Evolutionary conservation across 192 early-diverging fungal species (phyloP), one percentile per base, ranked within the genome.

Genomic region (Rhizoclosmatium sp.): DNA sequence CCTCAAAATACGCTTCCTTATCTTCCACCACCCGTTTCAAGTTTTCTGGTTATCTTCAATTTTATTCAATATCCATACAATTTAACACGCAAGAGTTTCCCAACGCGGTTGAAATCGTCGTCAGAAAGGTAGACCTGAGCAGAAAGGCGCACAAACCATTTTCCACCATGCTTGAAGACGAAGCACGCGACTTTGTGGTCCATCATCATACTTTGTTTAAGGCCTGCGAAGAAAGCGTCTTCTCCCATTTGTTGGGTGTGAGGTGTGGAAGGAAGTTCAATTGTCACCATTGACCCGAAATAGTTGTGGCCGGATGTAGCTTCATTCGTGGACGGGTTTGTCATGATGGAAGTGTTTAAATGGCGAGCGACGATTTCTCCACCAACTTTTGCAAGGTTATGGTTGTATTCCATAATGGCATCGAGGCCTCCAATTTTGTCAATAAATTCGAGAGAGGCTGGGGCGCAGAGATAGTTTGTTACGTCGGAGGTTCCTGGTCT

Each of bases 391-490:
- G 90, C 91, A 2, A 93, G 70, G 7, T 83, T 59, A 51, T 91
- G 85, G 31, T 83, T 83, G 61, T 91, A 90, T 1, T 78, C 70
- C 61, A 82, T 87, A 65, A 93, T 93, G 40, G 73, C 82, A 21
- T 86, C 82, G 80, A 92, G 91, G 31, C 89, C 89, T 19, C 92
- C 91, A 54, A 90, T 83, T 47, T 83, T 85, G 47, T 83, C 75
- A 10, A 90, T 85, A 67, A 85, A 92, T 23, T 77, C 76, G 16
- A 91, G 48, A 0, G 91, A 90, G 19, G 80, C 48, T 12, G 39
- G 54, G 69, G 85, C 79, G 2, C 81, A 76, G 58, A 88, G 70
- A 61, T 84, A 71, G 3, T 82, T 74, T 3, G 41, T 65, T 10
- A 58, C 56, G 59, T 83, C 82, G 1, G 46, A 60, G 0, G 82